These are phyloP conservation scores for Sanguinoderma infundibulare DNA, from an alignment of 1,284 basidiomycete genomes.

Conservation along the genomic window DNA sequence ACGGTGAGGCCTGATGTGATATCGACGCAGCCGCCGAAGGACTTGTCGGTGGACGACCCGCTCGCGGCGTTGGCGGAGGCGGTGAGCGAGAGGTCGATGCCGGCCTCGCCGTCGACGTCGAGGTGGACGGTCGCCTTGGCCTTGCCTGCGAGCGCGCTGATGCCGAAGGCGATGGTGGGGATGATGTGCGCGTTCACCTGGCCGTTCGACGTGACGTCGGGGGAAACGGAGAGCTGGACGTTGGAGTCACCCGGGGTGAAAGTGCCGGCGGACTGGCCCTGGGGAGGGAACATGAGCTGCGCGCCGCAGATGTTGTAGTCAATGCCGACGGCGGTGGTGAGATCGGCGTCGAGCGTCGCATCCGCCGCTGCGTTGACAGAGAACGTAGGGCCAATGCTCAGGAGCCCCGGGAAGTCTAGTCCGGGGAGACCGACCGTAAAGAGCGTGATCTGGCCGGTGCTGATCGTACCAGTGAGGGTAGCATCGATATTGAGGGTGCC, in stretches of 20 bases:
- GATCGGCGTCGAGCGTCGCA: conserved; percentile 23
- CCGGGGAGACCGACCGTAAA: conserved; percentile 44
- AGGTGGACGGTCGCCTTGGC: conserved; percentile 46
- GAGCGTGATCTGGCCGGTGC: conserved; percentile 39
- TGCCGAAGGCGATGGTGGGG: conserved; percentile 49
- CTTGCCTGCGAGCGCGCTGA: conserved; percentile 42
- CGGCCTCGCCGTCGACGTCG: conserved; percentile 46
- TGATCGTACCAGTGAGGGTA: conserved; percentile 39
- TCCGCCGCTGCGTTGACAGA: conserved; percentile 20
- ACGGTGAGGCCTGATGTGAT: conserved; percentile 31
- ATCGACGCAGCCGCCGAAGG: conserved; percentile 34
- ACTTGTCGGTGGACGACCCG: conserved; percentile 1
- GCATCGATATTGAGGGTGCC: conserved; percentile 32
- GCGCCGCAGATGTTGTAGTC: conserved; percentile 38
- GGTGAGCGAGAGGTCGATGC: conserved; percentile 41
- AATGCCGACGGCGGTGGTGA: conserved; percentile 20
- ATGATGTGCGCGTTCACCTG: conserved; percentile 52
- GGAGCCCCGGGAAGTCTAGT: conserved; percentile 43
- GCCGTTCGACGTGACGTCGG: conserved; percentile 44
- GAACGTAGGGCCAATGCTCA: conserved; percentile 40
- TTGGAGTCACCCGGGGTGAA: conserved; percentile 33
- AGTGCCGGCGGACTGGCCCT: conserved; percentile 8
- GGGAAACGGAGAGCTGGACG: conserved; percentile 45
- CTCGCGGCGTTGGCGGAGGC: conserved; percentile 16
- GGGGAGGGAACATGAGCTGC: conserved; percentile 48